Percentiles rank a stretch among this genome's conserved stretches.
phyloP scores from a whole-genome alignment of 768 basidiomycete genomes.

The Trametes coccinea region DNA sequence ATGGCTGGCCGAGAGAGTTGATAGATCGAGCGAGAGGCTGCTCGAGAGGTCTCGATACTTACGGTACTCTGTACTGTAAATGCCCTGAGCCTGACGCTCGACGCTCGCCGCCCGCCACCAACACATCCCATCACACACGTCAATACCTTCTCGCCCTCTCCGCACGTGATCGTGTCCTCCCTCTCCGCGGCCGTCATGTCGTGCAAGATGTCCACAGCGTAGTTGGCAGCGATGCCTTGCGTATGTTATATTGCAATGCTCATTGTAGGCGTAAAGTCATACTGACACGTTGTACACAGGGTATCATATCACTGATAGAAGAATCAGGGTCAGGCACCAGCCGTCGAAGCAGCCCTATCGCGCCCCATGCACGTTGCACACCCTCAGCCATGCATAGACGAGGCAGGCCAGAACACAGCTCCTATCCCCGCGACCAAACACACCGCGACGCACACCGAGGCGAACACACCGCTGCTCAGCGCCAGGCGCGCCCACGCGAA shows the following conservation, averaged over 20 bases:
- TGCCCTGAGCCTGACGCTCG: too few relatives aligned
- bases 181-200: neutral
- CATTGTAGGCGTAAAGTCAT: too few relatives aligned
- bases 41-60: too few relatives aligned
- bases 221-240: too few relatives aligned
- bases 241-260: too few relatives aligned
- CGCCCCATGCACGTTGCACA: neutral
- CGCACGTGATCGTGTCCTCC: conserved; percentile 15
- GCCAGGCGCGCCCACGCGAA: conserved; percentile 54
- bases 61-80: too few relatives aligned
- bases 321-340: neutral
- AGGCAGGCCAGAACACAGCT: conserved; percentile 21
- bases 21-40: neutral
- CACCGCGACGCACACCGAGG: conserved; percentile 40
- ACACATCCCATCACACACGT: conserved; percentile 12
- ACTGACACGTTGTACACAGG: neutral
- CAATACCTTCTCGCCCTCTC: neutral
- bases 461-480: conserved; percentile 45
- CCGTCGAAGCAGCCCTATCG: neutral
- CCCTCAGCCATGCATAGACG: neutral
- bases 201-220: neutral
- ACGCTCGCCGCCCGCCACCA: neutral
- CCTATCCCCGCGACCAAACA: conserved; percentile 31
- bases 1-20: neutral
- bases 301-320: neutral